Conservation (phyloP, 1,139 yeast genomes). For the Candida tropicalis region DNA sequence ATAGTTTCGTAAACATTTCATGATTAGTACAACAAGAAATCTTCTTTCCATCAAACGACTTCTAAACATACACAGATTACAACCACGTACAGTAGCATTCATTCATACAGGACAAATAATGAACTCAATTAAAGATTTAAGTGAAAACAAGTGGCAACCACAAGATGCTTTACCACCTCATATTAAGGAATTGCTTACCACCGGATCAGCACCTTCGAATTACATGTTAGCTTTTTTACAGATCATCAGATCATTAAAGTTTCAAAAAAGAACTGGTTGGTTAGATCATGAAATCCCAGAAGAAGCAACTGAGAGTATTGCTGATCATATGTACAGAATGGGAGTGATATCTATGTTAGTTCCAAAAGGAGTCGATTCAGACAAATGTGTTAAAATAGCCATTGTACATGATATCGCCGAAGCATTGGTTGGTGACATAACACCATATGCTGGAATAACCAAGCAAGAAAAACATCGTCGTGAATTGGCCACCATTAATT, state of each 20-base stretch:
- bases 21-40: no score
- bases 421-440: conserved; percentile 89
- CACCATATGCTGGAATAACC: conserved; percentile 77
- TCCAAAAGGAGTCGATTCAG: conserved; percentile 41
- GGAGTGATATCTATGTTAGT: conserved; percentile 77
- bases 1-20: no score
- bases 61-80: background rate
- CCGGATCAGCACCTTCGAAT: conserved; percentile 31
- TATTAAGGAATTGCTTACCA: conserved; percentile 44
- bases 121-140: conserved; percentile 14
- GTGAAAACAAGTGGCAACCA: conserved; percentile 55
- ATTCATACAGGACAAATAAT: conserved; percentile 5
- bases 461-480: conserved; percentile 77
- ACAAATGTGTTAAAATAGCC: conserved; percentile 82
- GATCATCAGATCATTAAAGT: conserved; percentile 72
- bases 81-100: background rate
- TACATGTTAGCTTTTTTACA: conserved; percentile 74
- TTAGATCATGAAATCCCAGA: conserved; percentile 66
- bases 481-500: conserved; percentile 74
- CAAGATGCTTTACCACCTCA: conserved; percentile 57
- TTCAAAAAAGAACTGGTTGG: conserved; percentile 94
- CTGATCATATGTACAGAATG: conserved; percentile 98
- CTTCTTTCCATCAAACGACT: background rate
- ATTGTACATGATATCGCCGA: conserved; percentile 95
- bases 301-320: conserved; percentile 65